These are phyloP conservation scores for Malania oleifera DNA, from an alignment of 164 flowering plant species.

Conservation along the genomic window DNA sequence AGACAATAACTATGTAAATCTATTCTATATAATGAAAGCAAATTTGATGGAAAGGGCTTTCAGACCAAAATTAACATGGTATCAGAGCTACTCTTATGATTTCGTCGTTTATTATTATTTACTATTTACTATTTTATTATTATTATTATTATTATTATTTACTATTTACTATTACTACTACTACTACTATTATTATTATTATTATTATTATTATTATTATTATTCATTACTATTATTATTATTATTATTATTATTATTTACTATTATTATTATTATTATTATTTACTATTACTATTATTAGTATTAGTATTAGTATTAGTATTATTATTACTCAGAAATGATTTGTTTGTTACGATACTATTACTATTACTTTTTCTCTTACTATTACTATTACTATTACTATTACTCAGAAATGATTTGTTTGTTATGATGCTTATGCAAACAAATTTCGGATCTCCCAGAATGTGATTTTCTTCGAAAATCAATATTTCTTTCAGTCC, in stretches of 20 bases:
- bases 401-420: too few relatives aligned
- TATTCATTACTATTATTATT: background rate
- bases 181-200: background rate
- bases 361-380: background rate
- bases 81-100: too few relatives aligned
- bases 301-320: background rate
- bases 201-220: background rate
- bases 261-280: background rate
- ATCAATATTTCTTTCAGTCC: too few relatives aligned
- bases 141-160: background rate
- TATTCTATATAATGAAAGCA: too few relatives aligned
- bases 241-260: background rate
- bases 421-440: too few relatives aligned
- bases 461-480: too few relatives aligned
- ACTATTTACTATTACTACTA: background rate
- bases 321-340: background rate
- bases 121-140: background rate
- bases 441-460: too few relatives aligned
- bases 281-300: constrained; percentile 1
- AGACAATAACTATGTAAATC: too few relatives aligned
- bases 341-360: too few relatives aligned
- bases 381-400: background rate
- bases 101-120: too few relatives aligned
- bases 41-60: too few relatives aligned
- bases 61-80: too few relatives aligned